Evolutionary conservation across 257 asterid genomes (phyloP).

Genomic region (Eucommia ulmoides): DNA sequence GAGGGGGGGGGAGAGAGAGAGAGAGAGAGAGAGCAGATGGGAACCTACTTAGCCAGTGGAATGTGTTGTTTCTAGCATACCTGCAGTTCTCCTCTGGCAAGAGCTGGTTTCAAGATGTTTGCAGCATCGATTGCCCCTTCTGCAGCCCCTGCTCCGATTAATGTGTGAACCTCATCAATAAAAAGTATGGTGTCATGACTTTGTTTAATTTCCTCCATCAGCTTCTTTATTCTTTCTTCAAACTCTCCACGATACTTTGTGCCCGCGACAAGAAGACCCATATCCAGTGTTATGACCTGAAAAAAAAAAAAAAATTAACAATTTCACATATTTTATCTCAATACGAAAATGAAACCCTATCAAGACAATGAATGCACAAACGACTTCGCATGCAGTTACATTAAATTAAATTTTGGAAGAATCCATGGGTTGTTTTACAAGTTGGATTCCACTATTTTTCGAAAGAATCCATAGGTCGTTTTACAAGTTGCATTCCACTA

Average conservation of each 20-base stretch:
- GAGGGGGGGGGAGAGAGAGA: too few species aligned
- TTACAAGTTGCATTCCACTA: too few species aligned
- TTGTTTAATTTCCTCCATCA: conserved; percentile 92
- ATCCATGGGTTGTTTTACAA: too few species aligned
- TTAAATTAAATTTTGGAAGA: too few species aligned
- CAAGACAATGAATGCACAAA: too few species aligned
- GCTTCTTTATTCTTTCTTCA: conserved; percentile 88
- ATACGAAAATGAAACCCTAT: neutral
- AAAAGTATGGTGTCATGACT: conserved; percentile 87
- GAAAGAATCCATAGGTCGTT: too few species aligned
- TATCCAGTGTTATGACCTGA: conserved; percentile 90
- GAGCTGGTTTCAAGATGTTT: conserved; percentile 87
- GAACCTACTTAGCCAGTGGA: too few species aligned
- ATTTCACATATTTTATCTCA: neutral
- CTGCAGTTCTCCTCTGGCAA: conserved; percentile 96
- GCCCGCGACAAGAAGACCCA: conserved; percentile 96
- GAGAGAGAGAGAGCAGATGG: too few species aligned
- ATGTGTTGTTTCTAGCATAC: too few species aligned
- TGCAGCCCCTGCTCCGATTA: conserved; percentile 98
- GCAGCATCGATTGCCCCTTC: conserved; percentile 99
- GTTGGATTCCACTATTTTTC: too few species aligned
- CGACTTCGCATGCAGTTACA: too few species aligned
- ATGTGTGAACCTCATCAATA: conserved; percentile 94
- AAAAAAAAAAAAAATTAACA: conserved; percentile 2
- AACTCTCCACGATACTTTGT: conserved; percentile 98